Evolutionary conservation across 495 filamentous ascomycete species (phyloP).

Genomic region (Recurvomyces mirabilis): DNA sequence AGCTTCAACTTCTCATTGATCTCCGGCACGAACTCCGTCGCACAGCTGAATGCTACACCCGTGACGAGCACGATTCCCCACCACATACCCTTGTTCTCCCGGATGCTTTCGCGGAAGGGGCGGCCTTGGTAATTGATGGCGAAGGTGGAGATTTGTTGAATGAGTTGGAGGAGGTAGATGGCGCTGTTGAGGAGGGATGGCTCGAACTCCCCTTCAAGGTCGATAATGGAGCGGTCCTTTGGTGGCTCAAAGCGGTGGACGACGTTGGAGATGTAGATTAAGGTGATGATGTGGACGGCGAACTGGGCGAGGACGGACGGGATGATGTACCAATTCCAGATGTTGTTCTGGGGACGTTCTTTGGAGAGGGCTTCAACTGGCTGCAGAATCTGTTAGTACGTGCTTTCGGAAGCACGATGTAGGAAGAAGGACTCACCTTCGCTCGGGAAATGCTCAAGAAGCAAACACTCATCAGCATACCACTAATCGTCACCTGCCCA

Average conservation of each 20-base stretch:
- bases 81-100: constrained; percentile 96
- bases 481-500: constrained; percentile 95
- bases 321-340: constrained; percentile 98
- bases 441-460: constrained; percentile 95
- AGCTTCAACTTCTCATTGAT: constrained; percentile 87
- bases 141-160: constrained; percentile 98
- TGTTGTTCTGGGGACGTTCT: constrained; percentile 94
- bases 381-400: constrained; percentile 30
- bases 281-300: constrained; percentile 83
- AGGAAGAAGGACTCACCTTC: constrained; percentile 40
- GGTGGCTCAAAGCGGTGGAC: constrained; percentile 76
- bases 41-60: constrained; percentile 85
- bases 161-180: constrained; percentile 94
- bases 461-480: constrained; percentile 99
- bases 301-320: constrained; percentile 96
- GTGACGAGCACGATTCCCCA: constrained; percentile 85
- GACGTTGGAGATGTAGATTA: constrained; percentile 88
- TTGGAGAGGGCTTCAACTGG: constrained; percentile 91
- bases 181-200: constrained; percentile 93
- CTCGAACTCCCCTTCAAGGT: constrained; percentile 89
- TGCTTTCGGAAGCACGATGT: neutral
- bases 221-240: constrained; percentile 47
- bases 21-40: constrained; percentile 91
- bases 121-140: constrained; percentile 99
- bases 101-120: constrained; percentile 90